Base-by-base conservation (phyloP, 2,329 filamentous ascomycete species). In the Verticillium longisporum region DNA sequence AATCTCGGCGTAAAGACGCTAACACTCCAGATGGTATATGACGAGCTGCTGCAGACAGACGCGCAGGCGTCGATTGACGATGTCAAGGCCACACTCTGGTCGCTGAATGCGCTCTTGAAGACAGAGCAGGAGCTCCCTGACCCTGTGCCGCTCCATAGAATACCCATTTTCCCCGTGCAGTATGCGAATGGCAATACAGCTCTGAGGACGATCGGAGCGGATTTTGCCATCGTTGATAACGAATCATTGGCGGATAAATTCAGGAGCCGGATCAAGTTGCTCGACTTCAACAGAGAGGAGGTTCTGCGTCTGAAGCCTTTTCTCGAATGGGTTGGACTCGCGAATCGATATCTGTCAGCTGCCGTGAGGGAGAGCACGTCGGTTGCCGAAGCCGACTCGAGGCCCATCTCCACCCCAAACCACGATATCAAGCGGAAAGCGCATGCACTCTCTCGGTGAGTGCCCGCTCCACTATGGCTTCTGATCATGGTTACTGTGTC, bases 201-300 rank as follows among this genome's bases (percentile, higher is more conserved):
- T 2, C 32, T 72, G 1, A 57, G 64, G 6, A 60, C 64, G 0
- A 65, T 62, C 0, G 55, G 56, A 3, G 61, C 64, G 0, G 62
- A 68, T 26, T 78, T 78, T 57, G 69, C 67, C 11, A 70, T 78
- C 1, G 59, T 67, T 1, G 76, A 78, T 57, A 71, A 72, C 31
- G 67, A 74, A 6, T 18, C 45, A 0, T 58, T 76, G 1, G 58
- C 55, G 0, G 63, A 67, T 3, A 58, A 62, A 0, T 78, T 79
- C 56, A 21, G 57, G 0, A 21, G 58, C 5, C 66, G 61, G 11
- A 68, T 71, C 3, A 75, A 71, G 56, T 61, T 73, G 2, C 65
- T 78, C 0, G 74, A 77, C 60, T 77, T 76, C 58, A 64, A 54
- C 0, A 56, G 76, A 1, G 67, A 74, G 6, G 72, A 78, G 1